Base-by-base conservation (phyloP, 805 yeast species). In the Henningerozyma blattae region DNA sequence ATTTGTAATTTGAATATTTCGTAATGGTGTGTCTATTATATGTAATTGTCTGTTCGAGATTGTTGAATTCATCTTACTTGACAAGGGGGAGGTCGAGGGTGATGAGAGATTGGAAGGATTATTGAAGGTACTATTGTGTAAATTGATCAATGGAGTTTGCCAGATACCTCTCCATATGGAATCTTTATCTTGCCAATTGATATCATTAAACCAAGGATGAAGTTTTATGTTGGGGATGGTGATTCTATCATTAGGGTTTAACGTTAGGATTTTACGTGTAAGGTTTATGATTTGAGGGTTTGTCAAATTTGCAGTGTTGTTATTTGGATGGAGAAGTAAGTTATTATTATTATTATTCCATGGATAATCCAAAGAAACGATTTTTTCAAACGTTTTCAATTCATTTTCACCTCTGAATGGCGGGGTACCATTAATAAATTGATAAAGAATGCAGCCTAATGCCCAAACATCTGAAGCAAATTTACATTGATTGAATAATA, bases 391-490 rank as follows among this genome's bases (percentile, higher is more conserved):
- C 0, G 94, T 86, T 37, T 77, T 70, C 52, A 82, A 77, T 57
- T 86, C 95, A 15, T 85, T 83, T 15, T 69, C 61, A 0, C 94
- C 95, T 54, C 86, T 81, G 55, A 86, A 86, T 1, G 96, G 95
- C 2, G 95, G 95, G 17, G 63, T 59, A 0, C 95, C 95, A 30
- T 79, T 75, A 34, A 83, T 68, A 49, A 87, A 68, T 56, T 86
- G 96, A 54, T 68, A 86, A 27, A 87, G 57, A 25, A 86, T 81
- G 56, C 96, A 86, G 1, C 95, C 96, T 36, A 85, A 56, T 1
- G 96, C 95, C 96, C 96, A 86, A n/a, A 83, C 58, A 54, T 86
- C 96, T 22, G 89, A 69, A 41, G 78, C 79, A 49, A 74, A 81
- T 15, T 94, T 91, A 50, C 94, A 84, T 25, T 70, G 65, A 53